Evolutionary conservation across 164 flowering plant species (phyloP).

Genomic region (Macadamia tetraphylla): DNA sequence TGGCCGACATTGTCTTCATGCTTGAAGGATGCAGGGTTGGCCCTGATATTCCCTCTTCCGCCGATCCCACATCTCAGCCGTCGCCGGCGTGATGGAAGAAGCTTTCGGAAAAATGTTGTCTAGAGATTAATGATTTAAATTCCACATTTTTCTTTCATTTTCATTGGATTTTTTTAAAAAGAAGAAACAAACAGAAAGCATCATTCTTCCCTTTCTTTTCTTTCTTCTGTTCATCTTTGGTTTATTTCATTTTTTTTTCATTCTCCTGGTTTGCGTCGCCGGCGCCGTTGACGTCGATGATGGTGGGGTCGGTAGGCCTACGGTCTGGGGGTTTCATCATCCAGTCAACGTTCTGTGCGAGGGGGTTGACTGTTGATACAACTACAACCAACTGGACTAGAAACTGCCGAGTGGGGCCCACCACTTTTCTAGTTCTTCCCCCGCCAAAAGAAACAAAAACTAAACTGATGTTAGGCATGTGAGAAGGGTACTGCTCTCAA

Average conservation of each 20-base stretch:
- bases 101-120: neutral
- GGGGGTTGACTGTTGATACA: neutral
- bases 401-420: no score
- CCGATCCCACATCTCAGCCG: constrained; percentile 69
- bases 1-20: constrained; percentile 92
- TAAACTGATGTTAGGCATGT: no score
- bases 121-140: neutral
- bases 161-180: neutral
- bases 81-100: constrained; percentile 48
- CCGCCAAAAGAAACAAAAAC: constrained; percentile 4
- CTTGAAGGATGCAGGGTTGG: constrained; percentile 95
- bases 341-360: neutral
- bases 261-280: neutral
- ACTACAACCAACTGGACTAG: no score
- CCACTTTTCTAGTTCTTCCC: neutral
- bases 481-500: no score
- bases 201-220: neutral
- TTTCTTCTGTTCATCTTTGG: neutral
- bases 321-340: neutral
- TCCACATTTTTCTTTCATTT: no score
- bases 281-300: neutral
- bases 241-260: neutral
- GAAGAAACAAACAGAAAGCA: no score
- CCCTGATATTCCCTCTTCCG: constrained; percentile 73
- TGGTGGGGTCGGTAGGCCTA: neutral